These are phyloP conservation scores for Phylloporus arenicola DNA, from an alignment of 768 basidiomycete species.

Conservation along the genomic window DNA sequence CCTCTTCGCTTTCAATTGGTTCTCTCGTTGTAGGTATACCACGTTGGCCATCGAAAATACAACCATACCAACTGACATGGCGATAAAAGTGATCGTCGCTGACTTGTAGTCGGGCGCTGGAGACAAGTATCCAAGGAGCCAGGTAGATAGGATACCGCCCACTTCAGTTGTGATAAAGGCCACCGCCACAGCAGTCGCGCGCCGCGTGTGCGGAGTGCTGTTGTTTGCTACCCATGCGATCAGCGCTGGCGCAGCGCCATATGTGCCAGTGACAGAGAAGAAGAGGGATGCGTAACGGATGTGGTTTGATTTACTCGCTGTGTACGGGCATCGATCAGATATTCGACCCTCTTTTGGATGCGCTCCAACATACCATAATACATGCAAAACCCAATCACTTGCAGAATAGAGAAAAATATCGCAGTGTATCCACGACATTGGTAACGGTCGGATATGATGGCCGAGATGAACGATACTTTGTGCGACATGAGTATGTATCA, in stretches of 20 bases:
- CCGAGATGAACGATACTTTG: constrained; percentile 34
- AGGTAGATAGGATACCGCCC: constrained; percentile 58
- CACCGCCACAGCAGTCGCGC: constrained; percentile 54
- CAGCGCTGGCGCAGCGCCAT: constrained; percentile 44
- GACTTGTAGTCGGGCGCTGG: constrained; percentile 45
- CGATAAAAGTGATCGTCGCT: constrained; percentile 36
- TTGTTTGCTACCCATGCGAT: constrained; percentile 62
- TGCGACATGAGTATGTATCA: not conserved
- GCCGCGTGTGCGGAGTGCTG: constrained; percentile 47
- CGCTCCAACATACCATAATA: not conserved
- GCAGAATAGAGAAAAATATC: constrained; percentile 40
- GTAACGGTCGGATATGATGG: constrained; percentile 50
- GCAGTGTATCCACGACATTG: constrained; percentile 44
- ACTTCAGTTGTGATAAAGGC: constrained; percentile 50
- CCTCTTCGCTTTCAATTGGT: constrained; percentile 39
- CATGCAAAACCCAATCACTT: constrained; percentile 27
- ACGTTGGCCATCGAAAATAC: constrained; percentile 35
- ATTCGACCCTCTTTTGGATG: not conserved
- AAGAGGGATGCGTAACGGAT: constrained; percentile 55
- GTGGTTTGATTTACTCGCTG: constrained; percentile 27
- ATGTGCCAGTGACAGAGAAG: constrained; percentile 48
- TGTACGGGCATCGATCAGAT: too few relatives aligned
- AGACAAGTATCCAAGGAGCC: constrained; percentile 51
- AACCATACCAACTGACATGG: constrained; percentile 37
- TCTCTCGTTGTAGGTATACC: constrained; percentile 38